These are phyloP conservation scores for Fusarium zealandicum DNA, from an alignment of 2,329 filamentous ascomycete genomes.

Conservation along the genomic window DNA sequence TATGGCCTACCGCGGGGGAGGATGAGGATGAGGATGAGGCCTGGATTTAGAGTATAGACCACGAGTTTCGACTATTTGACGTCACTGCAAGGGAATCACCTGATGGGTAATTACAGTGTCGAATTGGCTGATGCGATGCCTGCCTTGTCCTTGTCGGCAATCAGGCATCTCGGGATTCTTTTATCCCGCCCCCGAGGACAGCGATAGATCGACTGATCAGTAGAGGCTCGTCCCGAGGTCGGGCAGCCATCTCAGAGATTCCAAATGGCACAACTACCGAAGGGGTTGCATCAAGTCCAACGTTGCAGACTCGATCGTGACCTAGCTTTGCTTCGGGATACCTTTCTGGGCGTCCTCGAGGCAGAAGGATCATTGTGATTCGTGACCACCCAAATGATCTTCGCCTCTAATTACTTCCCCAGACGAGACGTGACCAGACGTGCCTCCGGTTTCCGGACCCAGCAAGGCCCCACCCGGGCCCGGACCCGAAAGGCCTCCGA, in stretches of 20 bases:
- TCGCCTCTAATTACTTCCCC: constrained; percentile 8
- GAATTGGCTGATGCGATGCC: constrained; percentile 22
- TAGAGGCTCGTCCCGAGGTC: constrained; percentile 18
- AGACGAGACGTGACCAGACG: neutral
- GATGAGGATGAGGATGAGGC: constrained; percentile 10
- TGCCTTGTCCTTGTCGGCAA: constrained; percentile 11
- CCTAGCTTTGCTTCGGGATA: constrained; percentile 22
- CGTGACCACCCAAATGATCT: constrained; percentile 25
- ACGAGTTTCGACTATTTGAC: neutral
- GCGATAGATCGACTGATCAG: constrained; percentile 13
- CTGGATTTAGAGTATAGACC: neutral
- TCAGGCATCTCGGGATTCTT: constrained; percentile 20
- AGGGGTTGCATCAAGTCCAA: constrained; percentile 18
- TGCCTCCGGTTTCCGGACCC: constrained; percentile 15
- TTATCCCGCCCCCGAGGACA: constrained; percentile 7
- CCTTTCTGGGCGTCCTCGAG: constrained; percentile 17
- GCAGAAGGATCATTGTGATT: constrained; percentile 14
- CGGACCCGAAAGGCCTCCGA: constrained; percentile 30
- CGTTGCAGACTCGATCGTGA: constrained; percentile 14
- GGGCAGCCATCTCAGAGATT: constrained; percentile 19
- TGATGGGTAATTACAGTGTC: constrained; percentile 11
- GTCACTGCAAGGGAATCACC: constrained; percentile 18
- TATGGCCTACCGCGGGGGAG: constrained; percentile 61
- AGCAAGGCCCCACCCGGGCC: constrained; percentile 14
- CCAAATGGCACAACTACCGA: constrained; percentile 10